A percentile compares a stretch with the other conserved stretches of the same genome.
Evolutionary conservation across 192 early-diverging fungal species (phyloP).

Genomic region (Coemansia sp.): DNA sequence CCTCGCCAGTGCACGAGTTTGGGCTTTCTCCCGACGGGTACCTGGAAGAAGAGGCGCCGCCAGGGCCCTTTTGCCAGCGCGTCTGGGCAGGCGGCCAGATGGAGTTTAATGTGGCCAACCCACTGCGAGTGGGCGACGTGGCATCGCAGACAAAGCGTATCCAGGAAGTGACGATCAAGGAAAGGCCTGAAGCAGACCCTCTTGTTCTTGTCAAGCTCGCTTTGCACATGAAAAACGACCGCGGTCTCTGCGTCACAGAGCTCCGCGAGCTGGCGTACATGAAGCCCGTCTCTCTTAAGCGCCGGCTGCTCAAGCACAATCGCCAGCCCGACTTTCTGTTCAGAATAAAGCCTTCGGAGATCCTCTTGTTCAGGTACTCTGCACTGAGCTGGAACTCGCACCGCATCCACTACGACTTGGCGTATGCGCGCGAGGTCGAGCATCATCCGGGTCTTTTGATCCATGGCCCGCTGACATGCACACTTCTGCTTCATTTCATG

Average conservation of each 20-base stretch:
- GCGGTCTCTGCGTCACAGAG: slow-evolving; percentile 63
- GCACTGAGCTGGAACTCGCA: slow-evolving; percentile 89
- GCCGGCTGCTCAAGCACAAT: slow-evolving; percentile 42
- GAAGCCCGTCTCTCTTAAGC: slow-evolving; percentile 28
- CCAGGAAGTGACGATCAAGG: slow-evolving; percentile 57
- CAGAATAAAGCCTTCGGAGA: slow-evolving; percentile 59
- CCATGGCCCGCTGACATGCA: slow-evolving; percentile 78
- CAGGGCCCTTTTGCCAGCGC: slow-evolving; percentile 67
- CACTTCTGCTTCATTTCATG: slow-evolving; percentile 67
- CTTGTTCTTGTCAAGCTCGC: slow-evolving; percentile 70
- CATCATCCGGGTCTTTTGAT: slow-evolving; percentile 68
- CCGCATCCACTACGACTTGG: slow-evolving; percentile 80
- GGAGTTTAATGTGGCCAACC: slow-evolving; percentile 57
- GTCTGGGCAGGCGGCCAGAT: slow-evolving; percentile 88
- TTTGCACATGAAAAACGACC: slow-evolving; percentile 60
- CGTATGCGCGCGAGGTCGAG: slow-evolving; percentile 66
- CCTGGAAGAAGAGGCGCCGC: slow-evolving; percentile 71
- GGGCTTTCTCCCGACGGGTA: slow-evolving; percentile 81
- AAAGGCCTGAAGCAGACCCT: slow-evolving; percentile 50
- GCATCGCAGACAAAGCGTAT: slow-evolving; percentile 60
- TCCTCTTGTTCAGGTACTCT: slow-evolving; percentile 82
- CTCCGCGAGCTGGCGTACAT: slow-evolving; percentile 67
- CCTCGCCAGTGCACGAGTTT: slow-evolving; percentile 62
- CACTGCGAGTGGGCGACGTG: slow-evolving; percentile 62
- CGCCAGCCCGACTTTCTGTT: slow-evolving; percentile 61